Evolutionary conservation across 805 yeast genomes (phyloP).

Genomic region (Saturnispora ahearnii): DNA sequence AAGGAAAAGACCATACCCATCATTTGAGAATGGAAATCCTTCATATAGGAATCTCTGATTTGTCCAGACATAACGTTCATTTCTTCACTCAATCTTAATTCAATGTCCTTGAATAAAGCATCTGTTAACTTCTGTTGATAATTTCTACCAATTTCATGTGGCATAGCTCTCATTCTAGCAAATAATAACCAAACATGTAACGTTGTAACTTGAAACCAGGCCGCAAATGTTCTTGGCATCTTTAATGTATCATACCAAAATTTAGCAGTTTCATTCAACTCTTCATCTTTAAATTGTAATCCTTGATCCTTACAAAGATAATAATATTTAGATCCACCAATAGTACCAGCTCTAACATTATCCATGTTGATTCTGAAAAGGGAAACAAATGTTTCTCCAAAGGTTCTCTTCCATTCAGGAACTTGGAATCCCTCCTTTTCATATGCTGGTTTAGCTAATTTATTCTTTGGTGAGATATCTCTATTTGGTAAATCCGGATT

Average conservation of each 20-base stretch:
- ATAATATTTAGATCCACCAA: constrained; percentile 83
- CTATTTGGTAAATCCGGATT: constrained; percentile 29
- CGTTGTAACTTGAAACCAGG: constrained; percentile 89
- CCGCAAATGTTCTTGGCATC: constrained; percentile 82
- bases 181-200: constrained; percentile 90
- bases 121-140: constrained; percentile 91
- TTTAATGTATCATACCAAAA: constrained; percentile 81
- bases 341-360: constrained; percentile 82
- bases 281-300: constrained; percentile 64
- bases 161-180: constrained; percentile 95
- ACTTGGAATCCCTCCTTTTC: constrained; percentile 27
- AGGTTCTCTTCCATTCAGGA: constrained; percentile 41
- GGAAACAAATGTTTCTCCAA: constrained; percentile 59
- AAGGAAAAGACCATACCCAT: constrained; percentile 84
- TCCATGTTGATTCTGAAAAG: constrained; percentile 81
- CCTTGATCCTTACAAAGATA: constrained; percentile 85
- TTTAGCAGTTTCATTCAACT: constrained; percentile 59
- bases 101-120: constrained; percentile 83
- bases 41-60: constrained; percentile 75
- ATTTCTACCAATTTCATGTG: constrained; percentile 76
- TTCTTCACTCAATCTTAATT: constrained; percentile 74
- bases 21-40: constrained; percentile 83
- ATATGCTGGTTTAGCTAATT: constrained; percentile 22
- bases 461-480: constrained; percentile 28
- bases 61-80: constrained; percentile 76